Evolutionary conservation across 345 rosid species (phyloP).

Genomic region (Trapa bicornis): DNA sequence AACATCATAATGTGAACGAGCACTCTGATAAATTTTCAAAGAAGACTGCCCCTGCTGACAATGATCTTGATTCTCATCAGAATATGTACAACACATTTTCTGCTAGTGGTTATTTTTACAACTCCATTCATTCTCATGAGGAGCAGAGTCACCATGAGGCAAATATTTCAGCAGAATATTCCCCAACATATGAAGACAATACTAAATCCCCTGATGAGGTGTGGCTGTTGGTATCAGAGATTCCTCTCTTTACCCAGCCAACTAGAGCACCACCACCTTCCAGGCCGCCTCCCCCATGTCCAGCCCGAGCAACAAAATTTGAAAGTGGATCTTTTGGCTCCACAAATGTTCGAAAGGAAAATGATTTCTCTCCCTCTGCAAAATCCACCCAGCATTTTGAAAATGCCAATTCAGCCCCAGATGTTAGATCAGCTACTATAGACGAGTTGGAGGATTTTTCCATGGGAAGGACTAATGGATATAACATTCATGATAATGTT

Average conservation of each 20-base stretch:
- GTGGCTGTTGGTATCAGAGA: constrained; percentile 92
- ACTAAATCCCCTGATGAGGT: constrained; percentile 52
- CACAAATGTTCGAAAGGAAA: constrained; percentile 32
- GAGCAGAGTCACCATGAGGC: constrained; percentile 25
- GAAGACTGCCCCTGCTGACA: constrained; percentile 21
- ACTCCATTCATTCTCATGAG: constrained; percentile 18
- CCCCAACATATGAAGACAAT: constrained; percentile 38
- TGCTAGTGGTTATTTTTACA: constrained; percentile 21
- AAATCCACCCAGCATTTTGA: constrained; percentile 36
- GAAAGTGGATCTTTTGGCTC: constrained; percentile 28
- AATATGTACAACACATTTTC: constrained; percentile 28
- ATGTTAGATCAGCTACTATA: constrained; percentile 36
- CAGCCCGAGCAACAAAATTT: constrained; percentile 40
- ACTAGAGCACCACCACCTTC: constrained; percentile 83
- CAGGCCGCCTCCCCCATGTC: constrained; percentile 97
- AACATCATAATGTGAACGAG: constrained; percentile 28
- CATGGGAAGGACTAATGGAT: constrained; percentile 25
- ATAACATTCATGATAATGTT: constrained; percentile 30
- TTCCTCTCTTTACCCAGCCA: constrained; percentile 79
- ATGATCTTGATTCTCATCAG: constrained; percentile 35
- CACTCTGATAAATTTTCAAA: constrained; percentile 23
- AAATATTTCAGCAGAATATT: constrained; percentile 22
- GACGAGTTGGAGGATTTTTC: constrained; percentile 77
- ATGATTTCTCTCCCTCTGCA: constrained; percentile 33
- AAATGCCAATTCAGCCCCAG: constrained; percentile 27